phyloP scores from a whole-genome alignment of 805 yeast species.

The Candida cerambycidarum region DNA sequence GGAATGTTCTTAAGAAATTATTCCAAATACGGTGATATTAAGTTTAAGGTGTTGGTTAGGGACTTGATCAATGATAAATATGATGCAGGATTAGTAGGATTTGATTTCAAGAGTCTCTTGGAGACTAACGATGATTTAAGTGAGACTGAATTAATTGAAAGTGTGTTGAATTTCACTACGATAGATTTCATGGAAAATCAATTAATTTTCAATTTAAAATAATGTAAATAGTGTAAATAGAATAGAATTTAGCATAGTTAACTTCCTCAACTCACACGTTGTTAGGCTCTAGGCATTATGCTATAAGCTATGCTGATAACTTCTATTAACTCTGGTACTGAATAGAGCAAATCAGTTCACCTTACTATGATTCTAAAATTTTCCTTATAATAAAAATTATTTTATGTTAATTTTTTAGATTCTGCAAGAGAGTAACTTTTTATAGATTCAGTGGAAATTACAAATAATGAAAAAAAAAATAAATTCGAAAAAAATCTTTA shows the following conservation, averaged over 20 bases:
- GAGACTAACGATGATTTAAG: constrained; percentile 20
- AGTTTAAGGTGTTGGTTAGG: constrained; percentile 22
- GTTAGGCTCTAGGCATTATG: too few relatives aligned
- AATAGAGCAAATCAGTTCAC: too few relatives aligned
- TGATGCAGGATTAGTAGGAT: constrained; percentile 9
- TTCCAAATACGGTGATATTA: constrained; percentile 14
- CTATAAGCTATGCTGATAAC: too few relatives aligned
- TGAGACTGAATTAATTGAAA: constrained; percentile 7
- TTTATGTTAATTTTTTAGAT: neutral
- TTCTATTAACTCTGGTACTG: too few relatives aligned
- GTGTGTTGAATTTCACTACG: constrained; percentile 19
- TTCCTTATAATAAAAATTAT: neutral
- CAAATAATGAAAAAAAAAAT: neutral
- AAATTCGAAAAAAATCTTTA: neutral
- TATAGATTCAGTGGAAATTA: neutral
- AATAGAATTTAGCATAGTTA: too few relatives aligned
- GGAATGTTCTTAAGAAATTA: constrained; percentile 35
- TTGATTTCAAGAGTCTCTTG: constrained; percentile 17
- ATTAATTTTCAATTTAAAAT: constrained; percentile 20
- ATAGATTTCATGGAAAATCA: constrained; percentile 40
- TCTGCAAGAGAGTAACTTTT: neutral
- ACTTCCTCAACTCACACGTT: too few relatives aligned
- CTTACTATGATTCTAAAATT: neutral
- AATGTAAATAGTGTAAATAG: constrained; percentile 3
- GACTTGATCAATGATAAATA: constrained; percentile 6